Evolutionary conservation across 208 protist genomes (phyloP).

Genomic region (Lotmaria passim): DNA sequence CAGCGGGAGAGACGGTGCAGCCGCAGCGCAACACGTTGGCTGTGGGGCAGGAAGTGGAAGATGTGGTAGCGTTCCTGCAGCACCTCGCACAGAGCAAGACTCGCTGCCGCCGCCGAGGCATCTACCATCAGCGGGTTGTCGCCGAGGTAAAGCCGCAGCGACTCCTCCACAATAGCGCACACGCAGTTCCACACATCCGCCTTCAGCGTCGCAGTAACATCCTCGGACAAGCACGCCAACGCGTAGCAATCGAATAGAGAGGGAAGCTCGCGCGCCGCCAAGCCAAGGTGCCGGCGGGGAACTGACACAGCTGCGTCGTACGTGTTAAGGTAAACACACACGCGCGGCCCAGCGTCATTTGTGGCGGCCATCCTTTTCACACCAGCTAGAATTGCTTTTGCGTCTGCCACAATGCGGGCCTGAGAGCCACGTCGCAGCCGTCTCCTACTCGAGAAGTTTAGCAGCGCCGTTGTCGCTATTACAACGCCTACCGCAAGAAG

Average conservation of each 20-base stretch:
- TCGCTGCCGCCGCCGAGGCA: slow-evolving; percentile 2
- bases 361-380: background rate
- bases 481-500: background rate
- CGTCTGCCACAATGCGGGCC: background rate
- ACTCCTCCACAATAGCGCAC: slow-evolving; percentile 26
- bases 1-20: background rate
- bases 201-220: slow-evolving; percentile 7
- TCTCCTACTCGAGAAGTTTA: background rate
- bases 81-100: slow-evolving; percentile 17
- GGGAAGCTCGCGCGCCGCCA: slow-evolving; percentile 1
- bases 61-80: slow-evolving; percentile 16
- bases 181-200: slow-evolving; percentile 36
- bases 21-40: background rate
- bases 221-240: slow-evolving; percentile 10
- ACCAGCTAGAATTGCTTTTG: slow-evolving; percentile 1
- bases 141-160: slow-evolving; percentile 11
- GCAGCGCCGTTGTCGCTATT: background rate
- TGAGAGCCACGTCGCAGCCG: background rate
- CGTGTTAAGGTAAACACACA: slow-evolving; percentile 14
- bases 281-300: background rate
- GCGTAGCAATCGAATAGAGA: slow-evolving; percentile 34
- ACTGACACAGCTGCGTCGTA: background rate
- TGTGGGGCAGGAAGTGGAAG: background rate
- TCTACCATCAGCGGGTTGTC: slow-evolving; percentile 7
- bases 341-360: background rate